phyloP scores from a whole-genome alignment of 108 stramenopile species.

The Nitzschia sp. region DNA sequence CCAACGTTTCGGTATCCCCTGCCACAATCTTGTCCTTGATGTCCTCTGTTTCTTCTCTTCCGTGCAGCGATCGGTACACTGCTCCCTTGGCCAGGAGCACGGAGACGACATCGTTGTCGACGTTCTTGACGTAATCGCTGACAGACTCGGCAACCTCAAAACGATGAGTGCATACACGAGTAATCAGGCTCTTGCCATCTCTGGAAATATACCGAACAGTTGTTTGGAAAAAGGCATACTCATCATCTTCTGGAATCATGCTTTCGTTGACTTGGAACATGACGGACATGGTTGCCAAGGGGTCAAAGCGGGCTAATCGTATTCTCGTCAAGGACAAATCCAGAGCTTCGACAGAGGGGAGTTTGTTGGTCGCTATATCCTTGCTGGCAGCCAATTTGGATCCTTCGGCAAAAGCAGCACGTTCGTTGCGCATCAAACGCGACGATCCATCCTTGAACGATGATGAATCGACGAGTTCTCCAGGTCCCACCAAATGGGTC shows the following conservation, averaged over 20 bases:
- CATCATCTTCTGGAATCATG: conserved; percentile 29
- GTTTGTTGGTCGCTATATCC: conserved; percentile 30
- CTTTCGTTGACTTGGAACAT: conserved; percentile 52
- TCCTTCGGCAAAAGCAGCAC: conserved; percentile 41
- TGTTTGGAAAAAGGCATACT: conserved; percentile 54
- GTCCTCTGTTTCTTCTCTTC: conserved; percentile 46
- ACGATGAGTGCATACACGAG: conserved; percentile 44
- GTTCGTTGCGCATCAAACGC: conserved; percentile 36
- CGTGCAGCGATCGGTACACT: conserved; percentile 53
- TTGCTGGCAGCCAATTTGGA: conserved; percentile 36
- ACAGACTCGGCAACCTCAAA: conserved; percentile 46
- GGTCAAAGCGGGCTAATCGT: conserved; percentile 48
- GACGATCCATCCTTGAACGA: not conserved
- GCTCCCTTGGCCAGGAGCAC: conserved; percentile 61
- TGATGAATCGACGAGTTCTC: conserved; percentile 31
- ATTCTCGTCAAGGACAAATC: conserved; percentile 45
- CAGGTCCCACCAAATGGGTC: conserved; percentile 49
- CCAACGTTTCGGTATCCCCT: conserved; percentile 37
- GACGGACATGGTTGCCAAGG: conserved; percentile 48
- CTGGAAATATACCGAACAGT: conserved; percentile 42
- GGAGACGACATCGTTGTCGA: conserved; percentile 52
- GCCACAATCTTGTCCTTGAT: conserved; percentile 30
- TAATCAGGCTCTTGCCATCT: conserved; percentile 42
- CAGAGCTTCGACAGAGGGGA: conserved; percentile 41
- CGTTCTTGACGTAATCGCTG: conserved; percentile 44